A percentile compares a stretch with the other conserved stretches of the same genome.
phyloP scores from a whole-genome alignment of 495 filamentous ascomycete genomes.

The Neurospora discreta region DNA sequence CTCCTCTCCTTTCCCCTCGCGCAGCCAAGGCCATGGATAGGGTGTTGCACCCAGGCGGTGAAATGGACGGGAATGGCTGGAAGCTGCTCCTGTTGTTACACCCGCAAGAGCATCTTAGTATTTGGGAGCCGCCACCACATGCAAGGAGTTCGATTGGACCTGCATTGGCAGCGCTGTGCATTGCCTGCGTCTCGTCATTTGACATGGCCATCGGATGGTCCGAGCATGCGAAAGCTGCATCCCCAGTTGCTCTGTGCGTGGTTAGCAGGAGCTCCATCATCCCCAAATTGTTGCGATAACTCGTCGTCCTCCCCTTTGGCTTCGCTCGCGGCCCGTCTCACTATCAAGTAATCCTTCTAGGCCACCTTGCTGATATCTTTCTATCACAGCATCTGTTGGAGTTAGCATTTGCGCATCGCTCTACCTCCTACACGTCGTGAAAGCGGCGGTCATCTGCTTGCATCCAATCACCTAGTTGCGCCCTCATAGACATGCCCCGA shows the following conservation, averaged over 20 bases:
- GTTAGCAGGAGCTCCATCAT: background rate
- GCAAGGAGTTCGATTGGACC: background rate
- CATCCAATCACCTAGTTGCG: background rate
- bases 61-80: background rate
- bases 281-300: background rate
- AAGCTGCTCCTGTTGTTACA: background rate
- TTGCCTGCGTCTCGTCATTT: background rate
- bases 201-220: background rate
- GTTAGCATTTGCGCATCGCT: conserved; percentile 5
- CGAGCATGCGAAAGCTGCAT: background rate
- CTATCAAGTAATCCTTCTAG: background rate
- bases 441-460: background rate
- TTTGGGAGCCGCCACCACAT: background rate
- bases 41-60: background rate
- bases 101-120: background rate
- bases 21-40: background rate
- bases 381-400: conserved; percentile 10
- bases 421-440: background rate
- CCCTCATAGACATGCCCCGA: conserved; percentile 37
- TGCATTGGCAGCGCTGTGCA: background rate
- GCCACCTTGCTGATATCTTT: conserved; percentile 4
- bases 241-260: background rate
- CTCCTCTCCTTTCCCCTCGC: background rate
- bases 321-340: background rate
- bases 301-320: background rate